Base-by-base conservation (phyloP, 345 rosid species). In the Viola odorata region DNA sequence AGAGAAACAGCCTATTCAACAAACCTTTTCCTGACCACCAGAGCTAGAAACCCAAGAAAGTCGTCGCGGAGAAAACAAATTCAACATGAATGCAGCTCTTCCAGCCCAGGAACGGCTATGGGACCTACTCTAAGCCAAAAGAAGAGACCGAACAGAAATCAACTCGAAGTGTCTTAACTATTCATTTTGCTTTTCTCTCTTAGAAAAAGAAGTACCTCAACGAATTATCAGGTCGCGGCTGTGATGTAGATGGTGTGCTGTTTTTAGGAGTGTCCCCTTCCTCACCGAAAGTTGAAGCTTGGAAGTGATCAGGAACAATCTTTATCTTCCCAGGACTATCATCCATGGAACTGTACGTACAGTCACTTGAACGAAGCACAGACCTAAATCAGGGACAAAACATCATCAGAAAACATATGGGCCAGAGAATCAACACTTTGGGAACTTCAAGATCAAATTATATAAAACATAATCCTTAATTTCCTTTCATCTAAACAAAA, bases 1-100 rank as follows among this genome's bases (percentile, higher is more conserved):
- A 56, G 32, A 15, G 48, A 41, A 62, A 7, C 67, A 12, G 68
- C 45, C 7, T 53, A 47, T 38, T 52, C 50, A 17, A 60, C 40
- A 23, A 74, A 94, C 97, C 97, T 94, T 94, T 50, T 86, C 80
- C 82, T 80, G 87, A 52, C 86, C 87, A 69, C 74, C 77, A 1
- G 66, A 47, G 61, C 78, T 66, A 37, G 89, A 84, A 45, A 70
- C 69, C 99, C 99, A 90, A 8, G 91, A 87, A 50, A 90, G 77
- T 41, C 97, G 78, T 4, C 77, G 86, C 17, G 86, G 71, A 70
- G 78, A 81, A 78, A 94, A 86, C 67, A 88, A 8, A 57, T 86
- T 94, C 81, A 88, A 72, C 97, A 88, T 94, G 60, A 66, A 52
- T 51, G 84, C 87, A 36, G 87, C 89, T 69, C 82, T 74, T 10